Base-by-base conservation (phyloP, 495 filamentous ascomycete genomes). In the Hypoxylon subgilvum region DNA sequence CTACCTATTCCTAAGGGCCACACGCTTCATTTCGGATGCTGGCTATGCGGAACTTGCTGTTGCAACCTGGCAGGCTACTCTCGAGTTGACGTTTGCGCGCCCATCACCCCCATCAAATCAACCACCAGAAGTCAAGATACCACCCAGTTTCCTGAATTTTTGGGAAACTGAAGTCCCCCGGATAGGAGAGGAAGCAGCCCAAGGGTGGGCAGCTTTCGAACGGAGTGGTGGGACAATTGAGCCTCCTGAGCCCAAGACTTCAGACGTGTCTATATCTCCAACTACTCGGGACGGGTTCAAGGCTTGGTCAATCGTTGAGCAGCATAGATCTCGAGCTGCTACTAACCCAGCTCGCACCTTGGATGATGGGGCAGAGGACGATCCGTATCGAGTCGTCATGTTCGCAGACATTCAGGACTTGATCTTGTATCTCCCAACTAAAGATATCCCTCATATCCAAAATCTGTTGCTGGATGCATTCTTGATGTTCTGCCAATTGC, bases 91-190 rank as follows among this genome's bases (percentile, higher is more conserved):
- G 27, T 86, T 90, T 50, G 84, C 85, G 43, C 74, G 72, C 13
- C 86, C 86, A 43, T 17, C 48, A 34, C 34, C 45, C 27, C 52
- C 66, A n/a, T 45, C 57, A 12, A 39, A 64, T 10, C 57, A 73
- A 12, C 38, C n/a, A n/a, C n/a, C 63, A 1, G 61, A 66, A 6
- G 45, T 67, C 9, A 57, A 83, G 0, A 61, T 76, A n/a, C 68
- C 67, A 1, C 43, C 60, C 14, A 58, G 19, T n/a, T 88, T 95
- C 45, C 67, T 78, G 21, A 76, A 82, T 6, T 96, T 92, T 60
- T 98, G 94, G 94, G 90, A 96, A 44, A 89, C 85, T 31, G 94
- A 97, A 66, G 79, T 86, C 5, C 74, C 88, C 2, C 85, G 92
- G 6, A 81, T 96, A 47, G 94, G 94, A 3, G 94, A 97, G 69